Evolutionary conservation across 2,329 filamentous ascomycete species (phyloP), one percentile per base, ranked within the genome.

Genomic region (Monilinia aucupariae): DNA sequence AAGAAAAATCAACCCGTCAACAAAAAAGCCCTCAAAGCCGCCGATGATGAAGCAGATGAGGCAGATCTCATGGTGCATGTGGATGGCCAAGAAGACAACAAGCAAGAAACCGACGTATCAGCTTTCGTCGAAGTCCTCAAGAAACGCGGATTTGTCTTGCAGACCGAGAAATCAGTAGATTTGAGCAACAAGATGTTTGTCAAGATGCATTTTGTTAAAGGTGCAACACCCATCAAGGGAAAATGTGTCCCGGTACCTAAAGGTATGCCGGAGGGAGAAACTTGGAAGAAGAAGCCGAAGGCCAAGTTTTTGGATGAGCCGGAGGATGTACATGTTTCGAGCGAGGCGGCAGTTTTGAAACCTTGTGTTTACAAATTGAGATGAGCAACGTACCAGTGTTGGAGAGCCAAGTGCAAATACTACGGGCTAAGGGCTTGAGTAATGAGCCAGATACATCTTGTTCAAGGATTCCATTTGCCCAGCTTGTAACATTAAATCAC

Each of bases 161-260:
- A 89, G 70, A 84, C 85, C 10, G 84, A 82, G 69, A 82, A 79
- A 0, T 53, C 49, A 12, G 81, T 96, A 12, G 92, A 99, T 77
- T 78, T 96, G 71, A 84, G 83, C 62, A 99, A 99, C 78, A 96
- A 89, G 78, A 99, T 99, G 94, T 99, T 99, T 79, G 93, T 97
- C 69, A 91, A 89, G 78, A 93, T 99, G 91, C 86, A 89, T 70
- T 99, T 99, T 76, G 80, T 92, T 71, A 99, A 97, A 79, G 85
- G 83, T n/a, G 85, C 85, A 25, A 79, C 85, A 51, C 89, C 92
- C 0, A 81, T 81, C 2, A 88, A 86, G 74, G 92, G 92, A 30
- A 96, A 96, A 78, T 85, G 88, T 67, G 84, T 80, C 17, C 80
- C 77, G 61, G 73, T 76, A 22, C 67, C 71, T 30, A 70, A 71